A percentile compares a stretch with the other conserved stretches of the same genome.
Conservation (phyloP, 192 early-diverging fungal genomes). For the Coemansia sp. region DNA sequence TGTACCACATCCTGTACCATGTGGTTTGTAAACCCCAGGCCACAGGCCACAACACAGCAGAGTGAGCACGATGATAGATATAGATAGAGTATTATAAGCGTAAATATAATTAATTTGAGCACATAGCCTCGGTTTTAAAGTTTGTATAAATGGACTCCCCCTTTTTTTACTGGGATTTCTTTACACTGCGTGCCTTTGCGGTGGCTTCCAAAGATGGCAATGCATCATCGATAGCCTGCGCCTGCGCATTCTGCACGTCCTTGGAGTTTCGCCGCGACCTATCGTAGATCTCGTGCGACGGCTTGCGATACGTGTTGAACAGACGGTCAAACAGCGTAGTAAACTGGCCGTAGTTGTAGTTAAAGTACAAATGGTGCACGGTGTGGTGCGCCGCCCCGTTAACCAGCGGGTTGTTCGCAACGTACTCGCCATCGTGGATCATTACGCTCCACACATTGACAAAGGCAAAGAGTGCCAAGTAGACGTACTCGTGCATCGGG, state of each 20-base stretch:
- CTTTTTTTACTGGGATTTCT: constrained; percentile 20
- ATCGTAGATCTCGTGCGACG: constrained; percentile 67
- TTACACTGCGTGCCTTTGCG: background rate
- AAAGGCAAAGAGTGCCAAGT: constrained; percentile 79
- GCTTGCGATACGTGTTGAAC: constrained; percentile 69
- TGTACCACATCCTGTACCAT: constrained; percentile 49
- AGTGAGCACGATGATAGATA: too few relatives aligned
- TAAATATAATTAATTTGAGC: too few relatives aligned
- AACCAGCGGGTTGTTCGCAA: constrained; percentile 66
- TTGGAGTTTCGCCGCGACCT: constrained; percentile 60
- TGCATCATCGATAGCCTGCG: constrained; percentile 59
- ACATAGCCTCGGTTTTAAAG: too few relatives aligned
- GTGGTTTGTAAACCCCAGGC: constrained; percentile 22
- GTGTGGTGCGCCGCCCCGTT: constrained; percentile 95
- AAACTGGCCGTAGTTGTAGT: constrained; percentile 99
- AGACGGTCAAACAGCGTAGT: constrained; percentile 91
- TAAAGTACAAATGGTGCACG: constrained; percentile 98
- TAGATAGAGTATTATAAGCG: too few relatives aligned
- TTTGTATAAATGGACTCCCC: too few relatives aligned
- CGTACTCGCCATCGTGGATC: constrained; percentile 94
- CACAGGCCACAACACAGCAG: background rate
- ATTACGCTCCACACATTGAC: constrained; percentile 96
- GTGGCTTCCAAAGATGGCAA: constrained; percentile 32
- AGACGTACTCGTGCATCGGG: constrained; percentile 91
- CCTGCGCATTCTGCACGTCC: constrained; percentile 64